Evolutionary conservation across 805 yeast species (phyloP).

Genomic region (Cyberlindnera euphorbiae): DNA sequence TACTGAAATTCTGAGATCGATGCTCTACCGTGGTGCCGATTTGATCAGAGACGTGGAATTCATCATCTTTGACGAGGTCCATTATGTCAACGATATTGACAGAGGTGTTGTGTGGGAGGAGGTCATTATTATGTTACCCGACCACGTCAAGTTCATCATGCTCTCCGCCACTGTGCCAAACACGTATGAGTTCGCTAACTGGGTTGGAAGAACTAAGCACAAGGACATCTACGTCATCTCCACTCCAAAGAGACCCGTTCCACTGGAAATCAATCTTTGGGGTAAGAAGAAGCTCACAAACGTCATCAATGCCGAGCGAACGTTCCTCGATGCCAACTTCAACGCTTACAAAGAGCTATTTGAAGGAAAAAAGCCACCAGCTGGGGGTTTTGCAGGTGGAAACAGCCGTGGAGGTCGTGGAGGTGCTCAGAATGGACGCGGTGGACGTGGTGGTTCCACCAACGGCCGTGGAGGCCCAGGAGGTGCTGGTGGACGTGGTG

Average conservation of each 20-base stretch:
- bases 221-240: constrained; percentile 95
- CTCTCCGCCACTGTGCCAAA: constrained; percentile 98
- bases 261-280: constrained; percentile 82
- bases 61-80: constrained; percentile 97
- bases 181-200: constrained; percentile 93
- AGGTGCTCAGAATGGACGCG: constrained; percentile 25
- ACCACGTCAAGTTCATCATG: constrained; percentile 86
- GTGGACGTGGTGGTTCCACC: constrained; percentile 39
- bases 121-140: constrained; percentile 95
- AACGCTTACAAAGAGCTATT: constrained; percentile 51
- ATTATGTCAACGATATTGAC: constrained; percentile 93
- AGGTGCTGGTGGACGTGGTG: constrained; percentile 32
- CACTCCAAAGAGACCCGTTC: constrained; percentile 95
- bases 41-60: constrained; percentile 94
- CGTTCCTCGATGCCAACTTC: constrained; percentile 62
- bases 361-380: constrained; percentile 36
- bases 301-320: constrained; percentile 68
- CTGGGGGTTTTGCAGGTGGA: constrained; percentile 13
- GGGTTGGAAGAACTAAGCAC: constrained; percentile 97
- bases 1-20: constrained; percentile 89
- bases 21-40: constrained; percentile 97
- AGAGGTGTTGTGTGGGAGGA: constrained; percentile 99
- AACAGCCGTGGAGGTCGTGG: constrained; percentile 37
- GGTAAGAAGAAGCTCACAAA: constrained; percentile 71
- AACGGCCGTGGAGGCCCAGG: constrained; percentile 37